Conservation (phyloP, 2,329 filamentous ascomycete species). For the Leptographium procerum region DNA sequence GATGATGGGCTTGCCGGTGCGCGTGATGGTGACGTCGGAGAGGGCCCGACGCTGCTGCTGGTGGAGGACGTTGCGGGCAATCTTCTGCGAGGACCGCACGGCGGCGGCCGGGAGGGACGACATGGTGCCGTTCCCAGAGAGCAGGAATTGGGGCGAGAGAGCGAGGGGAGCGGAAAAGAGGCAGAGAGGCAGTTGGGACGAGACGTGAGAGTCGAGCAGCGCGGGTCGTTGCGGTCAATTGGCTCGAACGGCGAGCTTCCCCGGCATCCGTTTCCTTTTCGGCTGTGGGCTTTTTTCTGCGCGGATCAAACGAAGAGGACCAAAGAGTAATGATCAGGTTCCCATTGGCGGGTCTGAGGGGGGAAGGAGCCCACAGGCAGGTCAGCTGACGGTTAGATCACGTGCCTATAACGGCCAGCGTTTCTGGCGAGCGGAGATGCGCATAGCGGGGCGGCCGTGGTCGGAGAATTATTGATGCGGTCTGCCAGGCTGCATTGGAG, state of each 20-base stretch:
- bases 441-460: background rate
- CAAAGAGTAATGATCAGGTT: slow-evolving; percentile 11
- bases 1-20: slow-evolving; percentile 92
- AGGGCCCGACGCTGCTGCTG: slow-evolving; percentile 43
- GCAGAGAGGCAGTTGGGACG: background rate
- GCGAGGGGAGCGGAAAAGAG: background rate
- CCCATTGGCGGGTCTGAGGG: slow-evolving; percentile 10
- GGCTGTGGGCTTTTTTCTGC: slow-evolving; percentile 12
- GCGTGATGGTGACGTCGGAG: slow-evolving; percentile 84
- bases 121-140: slow-evolving; percentile 3
- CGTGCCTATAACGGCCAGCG: too few relatives aligned
- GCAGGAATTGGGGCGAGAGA: too few relatives aligned
- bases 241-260: slow-evolving; percentile 12
- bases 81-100: slow-evolving; percentile 39
- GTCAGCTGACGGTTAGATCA: background rate
- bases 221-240: slow-evolving; percentile 9
- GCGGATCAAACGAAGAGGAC: slow-evolving; percentile 4
- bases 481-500: slow-evolving; percentile 28
- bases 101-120: slow-evolving; percentile 30
- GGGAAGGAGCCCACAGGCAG: background rate
- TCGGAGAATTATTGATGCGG: slow-evolving; percentile 11
- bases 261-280: slow-evolving; percentile 9
- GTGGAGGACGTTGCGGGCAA: slow-evolving; percentile 34
- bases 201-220: background rate
- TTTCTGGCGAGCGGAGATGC: too few relatives aligned